Evolutionary conservation across 208 protist genomes (phyloP).

Genomic region (Herpetomonas samuelpessoai): DNA sequence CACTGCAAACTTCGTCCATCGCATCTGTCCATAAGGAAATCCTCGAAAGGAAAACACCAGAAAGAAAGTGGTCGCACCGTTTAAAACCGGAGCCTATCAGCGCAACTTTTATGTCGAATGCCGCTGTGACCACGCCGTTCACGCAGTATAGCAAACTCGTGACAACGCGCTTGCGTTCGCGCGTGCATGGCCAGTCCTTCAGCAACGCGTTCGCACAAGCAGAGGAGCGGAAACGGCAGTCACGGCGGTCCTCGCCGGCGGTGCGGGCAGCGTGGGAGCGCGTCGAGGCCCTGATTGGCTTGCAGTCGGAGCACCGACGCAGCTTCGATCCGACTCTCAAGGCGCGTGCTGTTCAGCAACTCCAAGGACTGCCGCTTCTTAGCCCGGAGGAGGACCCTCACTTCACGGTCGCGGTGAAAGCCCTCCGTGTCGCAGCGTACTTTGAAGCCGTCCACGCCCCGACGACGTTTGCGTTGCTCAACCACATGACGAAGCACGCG

Average conservation of each 20-base stretch:
- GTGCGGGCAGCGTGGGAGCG: conserved; percentile 32
- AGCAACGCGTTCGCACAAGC: conserved; percentile 15
- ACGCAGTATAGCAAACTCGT: conserved; percentile 33
- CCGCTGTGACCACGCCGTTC: conserved; percentile 43
- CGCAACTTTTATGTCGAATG: too few relatives aligned
- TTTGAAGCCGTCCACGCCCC: conserved; percentile 43
- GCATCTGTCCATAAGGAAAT: conserved; percentile 4
- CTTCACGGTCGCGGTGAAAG: conserved; percentile 41
- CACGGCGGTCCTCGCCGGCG: conserved; percentile 9
- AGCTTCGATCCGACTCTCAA: conserved; percentile 42
- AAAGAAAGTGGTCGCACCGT: too few relatives aligned
- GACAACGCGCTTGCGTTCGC: conserved; percentile 58
- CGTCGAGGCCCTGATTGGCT: conserved; percentile 34
- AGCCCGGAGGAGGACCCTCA: conserved; percentile 69
- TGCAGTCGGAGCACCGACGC: conserved; percentile 38
- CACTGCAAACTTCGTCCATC: conserved; percentile 2
- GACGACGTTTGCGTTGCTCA: conserved; percentile 64
- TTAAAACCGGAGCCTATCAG: too few relatives aligned
- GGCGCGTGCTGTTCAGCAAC: conserved; percentile 37
- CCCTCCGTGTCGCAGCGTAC: conserved; percentile 60
- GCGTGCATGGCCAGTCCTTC: conserved; percentile 67
- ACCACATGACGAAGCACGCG: conserved; percentile 68
- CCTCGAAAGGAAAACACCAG: neutral
- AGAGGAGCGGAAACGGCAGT: conserved; percentile 4
- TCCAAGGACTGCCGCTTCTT: conserved; percentile 65